Conservation (phyloP, 2,329 filamentous ascomycete species). For the Aulographum hederae region DNA sequence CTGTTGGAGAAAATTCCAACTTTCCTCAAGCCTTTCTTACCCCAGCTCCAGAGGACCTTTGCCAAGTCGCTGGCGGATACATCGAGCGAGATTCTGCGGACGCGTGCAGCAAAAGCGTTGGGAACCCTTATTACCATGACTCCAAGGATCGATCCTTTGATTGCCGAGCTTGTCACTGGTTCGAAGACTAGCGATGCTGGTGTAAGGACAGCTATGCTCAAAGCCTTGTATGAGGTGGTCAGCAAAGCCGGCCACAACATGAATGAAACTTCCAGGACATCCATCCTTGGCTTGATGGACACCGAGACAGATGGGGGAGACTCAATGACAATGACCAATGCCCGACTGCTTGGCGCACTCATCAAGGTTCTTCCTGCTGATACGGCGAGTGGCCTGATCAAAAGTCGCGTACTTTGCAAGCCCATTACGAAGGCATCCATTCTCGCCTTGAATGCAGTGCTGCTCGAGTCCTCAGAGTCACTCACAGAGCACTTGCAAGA, state of each 20-base stretch:
- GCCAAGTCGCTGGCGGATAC: conserved; percentile 89
- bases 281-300: conserved; percentile 82
- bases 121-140: conserved; percentile 93
- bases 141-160: conserved; percentile 84
- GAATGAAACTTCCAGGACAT: conserved; percentile 71
- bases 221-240: conserved; percentile 88
- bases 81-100: conserved; percentile 72
- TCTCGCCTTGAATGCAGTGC: conserved; percentile 71
- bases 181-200: conserved; percentile 63
- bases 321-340: conserved; percentile 72
- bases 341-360: conserved; percentile 73
- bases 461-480: conserved; percentile 59
- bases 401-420: conserved; percentile 59
- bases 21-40: conserved; percentile 90
- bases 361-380: conserved; percentile 71
- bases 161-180: conserved; percentile 83
- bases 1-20: conserved; percentile 90
- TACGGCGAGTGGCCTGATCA: conserved; percentile 41
- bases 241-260: conserved; percentile 90
- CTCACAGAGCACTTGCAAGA: conserved; percentile 52
- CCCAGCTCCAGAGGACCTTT: conserved; percentile 91
- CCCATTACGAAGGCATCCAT: conserved; percentile 64
- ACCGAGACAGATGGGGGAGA: conserved; percentile 56
- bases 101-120: conserved; percentile 78
- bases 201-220: conserved; percentile 90